A percentile compares a stretch with the other conserved stretches of the same genome.
phyloP scores from a whole-genome alignment of 768 basidiomycete species.

The Boletus rubropictus region DNA sequence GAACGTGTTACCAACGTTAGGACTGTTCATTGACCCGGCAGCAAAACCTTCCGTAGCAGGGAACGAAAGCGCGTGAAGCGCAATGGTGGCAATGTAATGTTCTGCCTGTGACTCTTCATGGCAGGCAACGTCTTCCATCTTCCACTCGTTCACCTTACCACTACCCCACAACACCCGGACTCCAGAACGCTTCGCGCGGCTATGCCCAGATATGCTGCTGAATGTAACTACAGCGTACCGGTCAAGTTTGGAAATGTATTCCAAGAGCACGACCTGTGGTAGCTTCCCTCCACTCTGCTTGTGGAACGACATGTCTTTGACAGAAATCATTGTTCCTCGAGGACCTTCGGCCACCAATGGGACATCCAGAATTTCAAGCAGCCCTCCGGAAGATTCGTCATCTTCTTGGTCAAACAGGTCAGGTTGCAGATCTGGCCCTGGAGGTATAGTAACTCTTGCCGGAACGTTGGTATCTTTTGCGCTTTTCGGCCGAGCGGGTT shows the following conservation, averaged over 20 bases:
- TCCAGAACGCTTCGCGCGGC: constrained; percentile 68
- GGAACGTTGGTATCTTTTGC: not conserved
- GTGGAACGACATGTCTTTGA: constrained; percentile 73
- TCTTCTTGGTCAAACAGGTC: constrained; percentile 54
- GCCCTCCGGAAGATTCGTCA: constrained; percentile 48
- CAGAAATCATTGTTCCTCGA: constrained; percentile 45
- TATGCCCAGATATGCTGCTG: constrained; percentile 55
- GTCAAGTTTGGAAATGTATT: constrained; percentile 63
- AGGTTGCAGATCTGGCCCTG: constrained; percentile 7
- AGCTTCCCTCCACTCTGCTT: constrained; percentile 81
- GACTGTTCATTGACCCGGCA: constrained; percentile 39
- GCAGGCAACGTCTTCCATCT: constrained; percentile 84
- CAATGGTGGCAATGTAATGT: constrained; percentile 83
- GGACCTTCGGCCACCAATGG: constrained; percentile 52
- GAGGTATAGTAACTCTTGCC: not conserved
- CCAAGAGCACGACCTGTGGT: constrained; percentile 68
- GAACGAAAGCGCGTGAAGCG: constrained; percentile 74
- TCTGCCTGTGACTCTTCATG: constrained; percentile 73
- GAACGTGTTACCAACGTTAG: constrained; percentile 54
- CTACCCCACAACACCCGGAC: constrained; percentile 73
- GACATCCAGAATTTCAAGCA: constrained; percentile 71
- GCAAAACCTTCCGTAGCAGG: constrained; percentile 60
- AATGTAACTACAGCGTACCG: constrained; percentile 73
- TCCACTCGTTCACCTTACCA: constrained; percentile 56
- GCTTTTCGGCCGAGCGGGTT: not conserved